Percentiles rank a stretch among this genome's conserved stretches.
These are phyloP conservation scores for Grigorovia humatica DNA, from an alignment of 805 yeast species.

Conservation along the genomic window DNA sequence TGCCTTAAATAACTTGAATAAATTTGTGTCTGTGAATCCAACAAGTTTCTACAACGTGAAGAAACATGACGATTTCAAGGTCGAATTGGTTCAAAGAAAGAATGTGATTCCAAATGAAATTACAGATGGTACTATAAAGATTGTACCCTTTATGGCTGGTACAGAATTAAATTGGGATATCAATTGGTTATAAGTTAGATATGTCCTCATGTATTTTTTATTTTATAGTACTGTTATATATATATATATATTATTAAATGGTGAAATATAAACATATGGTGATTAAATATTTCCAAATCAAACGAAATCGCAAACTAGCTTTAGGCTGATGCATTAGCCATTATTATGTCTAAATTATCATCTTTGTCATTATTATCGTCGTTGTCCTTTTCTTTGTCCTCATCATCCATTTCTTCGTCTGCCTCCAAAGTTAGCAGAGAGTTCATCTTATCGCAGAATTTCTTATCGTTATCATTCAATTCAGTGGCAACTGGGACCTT, in stretches of 20 bases:
- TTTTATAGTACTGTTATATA: slow-evolving; percentile 1
- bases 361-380: slow-evolving; percentile 8
- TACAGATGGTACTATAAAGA: slow-evolving; percentile 33
- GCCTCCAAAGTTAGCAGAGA: slow-evolving; percentile 34
- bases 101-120: slow-evolving; percentile 47
- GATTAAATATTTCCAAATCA: too few species aligned
- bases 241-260: slow-evolving; percentile 1
- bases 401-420: slow-evolving; percentile 14
- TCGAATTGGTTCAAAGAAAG: slow-evolving; percentile 44
- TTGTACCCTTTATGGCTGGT: slow-evolving; percentile 85
- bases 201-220: background rate
- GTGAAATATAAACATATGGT: too few species aligned
- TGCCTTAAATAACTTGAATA: slow-evolving; percentile 54
- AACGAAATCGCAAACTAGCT: too few species aligned
- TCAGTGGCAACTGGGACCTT: slow-evolving; percentile 43
- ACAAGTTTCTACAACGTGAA: slow-evolving; percentile 55
- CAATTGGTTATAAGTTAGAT: slow-evolving; percentile 37
- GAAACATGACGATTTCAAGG: slow-evolving; percentile 35
- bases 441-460: slow-evolving; percentile 39
- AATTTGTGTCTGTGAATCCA: slow-evolving; percentile 71
- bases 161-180: slow-evolving; percentile 58
- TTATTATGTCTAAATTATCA: slow-evolving; percentile 1
- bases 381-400: slow-evolving; percentile 10
- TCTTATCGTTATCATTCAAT: slow-evolving; percentile 48
- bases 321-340: slow-evolving; percentile 4